These are phyloP conservation scores for Botrytis aclada DNA, from an alignment of 2,329 filamentous ascomycete species.

Conservation along the genomic window DNA sequence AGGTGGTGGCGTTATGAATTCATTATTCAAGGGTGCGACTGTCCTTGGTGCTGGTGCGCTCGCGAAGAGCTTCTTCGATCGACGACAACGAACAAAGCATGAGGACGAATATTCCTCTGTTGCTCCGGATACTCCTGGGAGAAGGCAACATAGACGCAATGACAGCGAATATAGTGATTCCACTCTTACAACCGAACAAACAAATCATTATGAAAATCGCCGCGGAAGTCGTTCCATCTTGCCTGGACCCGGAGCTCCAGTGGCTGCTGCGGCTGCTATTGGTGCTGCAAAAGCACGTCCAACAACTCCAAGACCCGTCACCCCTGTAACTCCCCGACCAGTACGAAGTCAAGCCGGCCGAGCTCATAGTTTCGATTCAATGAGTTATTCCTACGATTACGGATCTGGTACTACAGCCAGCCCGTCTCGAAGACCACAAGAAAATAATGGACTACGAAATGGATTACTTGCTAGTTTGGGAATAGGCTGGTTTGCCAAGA, in stretches of 20 bases:
- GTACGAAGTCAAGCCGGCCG: slow-evolving; percentile 46
- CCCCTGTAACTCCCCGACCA: slow-evolving; percentile 36
- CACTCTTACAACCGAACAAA: slow-evolving; percentile 25
- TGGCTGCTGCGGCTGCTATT: slow-evolving; percentile 45
- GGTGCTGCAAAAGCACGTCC: slow-evolving; percentile 46
- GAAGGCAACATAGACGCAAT: slow-evolving; percentile 42
- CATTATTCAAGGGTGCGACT: slow-evolving; percentile 58
- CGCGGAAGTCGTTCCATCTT: slow-evolving; percentile 41
- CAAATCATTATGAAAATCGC: slow-evolving; percentile 32
- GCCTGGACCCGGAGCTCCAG: slow-evolving; percentile 46
- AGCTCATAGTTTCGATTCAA: slow-evolving; percentile 50
- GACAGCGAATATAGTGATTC: slow-evolving; percentile 49
- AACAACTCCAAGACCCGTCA: slow-evolving; percentile 25
- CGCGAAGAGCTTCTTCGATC: slow-evolving; percentile 56
- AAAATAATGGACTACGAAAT: slow-evolving; percentile 38
- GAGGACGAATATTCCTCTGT: slow-evolving; percentile 63
- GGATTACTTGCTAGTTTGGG: slow-evolving; percentile 60
- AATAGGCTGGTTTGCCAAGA: slow-evolving; percentile 65
- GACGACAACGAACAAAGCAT: slow-evolving; percentile 45
- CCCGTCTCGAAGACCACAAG: slow-evolving; percentile 50
- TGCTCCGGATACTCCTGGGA: slow-evolving; percentile 57
- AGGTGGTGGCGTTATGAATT: slow-evolving; percentile 58
- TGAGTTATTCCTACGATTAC: slow-evolving; percentile 45
- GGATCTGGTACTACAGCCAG: slow-evolving; percentile 50
- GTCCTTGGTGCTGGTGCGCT: slow-evolving; percentile 61